phyloP scores from a whole-genome alignment of 495 filamentous ascomycete genomes.

The Aspergillus indologenus region DNA sequence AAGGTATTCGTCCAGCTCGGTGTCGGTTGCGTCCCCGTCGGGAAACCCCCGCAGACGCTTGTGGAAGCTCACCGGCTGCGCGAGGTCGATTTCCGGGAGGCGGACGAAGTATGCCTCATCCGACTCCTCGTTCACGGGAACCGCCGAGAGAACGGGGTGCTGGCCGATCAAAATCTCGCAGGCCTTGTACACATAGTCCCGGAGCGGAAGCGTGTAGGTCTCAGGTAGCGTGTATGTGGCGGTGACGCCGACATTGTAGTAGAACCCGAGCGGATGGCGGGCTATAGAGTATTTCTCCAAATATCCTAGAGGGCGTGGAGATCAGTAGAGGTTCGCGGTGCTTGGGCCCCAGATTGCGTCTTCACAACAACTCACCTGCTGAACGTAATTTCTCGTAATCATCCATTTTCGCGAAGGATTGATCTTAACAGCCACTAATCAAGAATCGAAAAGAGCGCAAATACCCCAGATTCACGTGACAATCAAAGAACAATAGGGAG shows the following conservation, averaged over 20 bases:
- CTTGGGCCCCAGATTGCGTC: background rate
- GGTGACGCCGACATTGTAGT: conserved; percentile 40
- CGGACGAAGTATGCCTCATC: conserved; percentile 43
- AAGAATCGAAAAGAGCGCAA: background rate
- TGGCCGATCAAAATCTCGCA: conserved; percentile 35
- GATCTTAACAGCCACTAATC: background rate
- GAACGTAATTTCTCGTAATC: conserved; percentile 28
- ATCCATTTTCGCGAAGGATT: conserved; percentile 4
- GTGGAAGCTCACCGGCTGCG: conserved; percentile 31
- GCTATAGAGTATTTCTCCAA: conserved; percentile 44
- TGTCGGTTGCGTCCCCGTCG: conserved; percentile 13
- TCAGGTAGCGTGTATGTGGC: conserved; percentile 37
- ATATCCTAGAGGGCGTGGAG: conserved; percentile 24
- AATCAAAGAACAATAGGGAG: background rate
- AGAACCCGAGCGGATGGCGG: conserved; percentile 43
- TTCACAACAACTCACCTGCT: conserved; percentile 23
- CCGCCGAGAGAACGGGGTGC: conserved; percentile 43
- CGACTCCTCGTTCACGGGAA: conserved; percentile 40
- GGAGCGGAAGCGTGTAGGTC: conserved; percentile 26
- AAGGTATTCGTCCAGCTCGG: conserved; percentile 34
- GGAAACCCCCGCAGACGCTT: conserved; percentile 19
- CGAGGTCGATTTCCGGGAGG: conserved; percentile 41
- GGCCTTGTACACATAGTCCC: conserved; percentile 36
- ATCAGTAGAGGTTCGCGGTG: conserved; percentile 11
- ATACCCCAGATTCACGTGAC: background rate